A percentile compares a stretch with the other conserved stretches of the same genome.
Conservation (phyloP, 768 basidiomycete species). For the Suillus paluster region DNA sequence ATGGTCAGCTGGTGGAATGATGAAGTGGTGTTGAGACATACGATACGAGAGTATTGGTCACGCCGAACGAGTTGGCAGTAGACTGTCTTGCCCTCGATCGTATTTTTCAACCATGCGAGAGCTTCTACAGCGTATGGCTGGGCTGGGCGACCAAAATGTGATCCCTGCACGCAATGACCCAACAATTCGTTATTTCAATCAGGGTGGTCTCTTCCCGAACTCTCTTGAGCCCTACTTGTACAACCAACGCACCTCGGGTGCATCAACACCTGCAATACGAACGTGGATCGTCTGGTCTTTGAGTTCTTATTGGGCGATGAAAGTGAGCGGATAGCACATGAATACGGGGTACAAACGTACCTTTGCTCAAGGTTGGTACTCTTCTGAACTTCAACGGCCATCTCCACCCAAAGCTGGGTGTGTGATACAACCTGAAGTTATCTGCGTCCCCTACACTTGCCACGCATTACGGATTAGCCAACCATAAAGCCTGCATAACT, state of each 20-base stretch:
- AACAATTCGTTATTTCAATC: background rate
- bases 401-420: conserved; percentile 73
- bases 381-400: conserved; percentile 73
- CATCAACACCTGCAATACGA: conserved; percentile 89
- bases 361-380: conserved; percentile 63
- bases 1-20: background rate
- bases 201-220: background rate
- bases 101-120: conserved; percentile 67
- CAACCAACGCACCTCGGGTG: conserved; percentile 73
- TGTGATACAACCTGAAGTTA: conserved; percentile 86
- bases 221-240: background rate
- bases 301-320: conserved; percentile 51
- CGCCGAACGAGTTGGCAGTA: conserved; percentile 73
- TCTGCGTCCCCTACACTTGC: conserved; percentile 84
- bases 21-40: conserved; percentile 40
- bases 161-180: conserved; percentile 46
- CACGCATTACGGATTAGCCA: background rate
- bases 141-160: conserved; percentile 82
- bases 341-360: conserved; percentile 33
- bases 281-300: conserved; percentile 85
- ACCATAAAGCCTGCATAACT: background rate
- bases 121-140: conserved; percentile 81
- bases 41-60: conserved; percentile 87
- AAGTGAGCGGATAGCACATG: background rate
- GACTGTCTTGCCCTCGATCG: conserved; percentile 60